Base-by-base conservation (phyloP, 306 rosid genomes). In the Benincasa hispida region DNA sequence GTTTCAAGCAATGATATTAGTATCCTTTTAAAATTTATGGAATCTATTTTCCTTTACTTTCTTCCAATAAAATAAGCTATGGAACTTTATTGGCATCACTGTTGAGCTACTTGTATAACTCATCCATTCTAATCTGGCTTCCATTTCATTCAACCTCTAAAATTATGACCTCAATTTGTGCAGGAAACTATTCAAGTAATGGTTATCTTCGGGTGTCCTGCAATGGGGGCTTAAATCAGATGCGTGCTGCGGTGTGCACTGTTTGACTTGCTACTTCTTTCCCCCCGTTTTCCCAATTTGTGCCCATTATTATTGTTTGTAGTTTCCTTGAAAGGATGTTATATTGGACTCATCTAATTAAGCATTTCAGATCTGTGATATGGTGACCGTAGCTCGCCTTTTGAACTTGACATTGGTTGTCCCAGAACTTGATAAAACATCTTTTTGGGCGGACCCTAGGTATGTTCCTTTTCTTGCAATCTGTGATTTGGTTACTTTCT, bases 391-490 rank as follows among this genome's bases (percentile, higher is more conserved):
- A 89, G 99, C 99, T 82, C 90, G 97, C 73, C 83, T 90, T 77
- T 89, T 95, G 86, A 95, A 95, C 85, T 96, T 95, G 70, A 90
- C 99, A 30, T 83, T 95, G 86, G 98, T 95, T 81, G 90, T 95
- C 79, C 99, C 99, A 8, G 98, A 95, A 86, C 99, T 95, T 72
- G 99, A 95, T 82, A 92, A 95, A 84, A 84, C 86, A 79, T 95
- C 99, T 48, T 90, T 95, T 85, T 95, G 99, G 99, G 96, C 98
- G 21, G 99, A 95, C 79, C 96, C 92, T 42, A 95, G 99, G 99
- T 95, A 83, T 39, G 19, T 70, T 78, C 61, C 28, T 28, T 60
- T 73, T 83, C 65, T 85, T 69, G 50, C 73, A 75, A 30, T 9
- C 72, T 81, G 10, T 25, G 39, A 69, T 19, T 78, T 59, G 27